Conservation (phyloP, 495 filamentous ascomycete species). For the Aspergillus steynii region DNA sequence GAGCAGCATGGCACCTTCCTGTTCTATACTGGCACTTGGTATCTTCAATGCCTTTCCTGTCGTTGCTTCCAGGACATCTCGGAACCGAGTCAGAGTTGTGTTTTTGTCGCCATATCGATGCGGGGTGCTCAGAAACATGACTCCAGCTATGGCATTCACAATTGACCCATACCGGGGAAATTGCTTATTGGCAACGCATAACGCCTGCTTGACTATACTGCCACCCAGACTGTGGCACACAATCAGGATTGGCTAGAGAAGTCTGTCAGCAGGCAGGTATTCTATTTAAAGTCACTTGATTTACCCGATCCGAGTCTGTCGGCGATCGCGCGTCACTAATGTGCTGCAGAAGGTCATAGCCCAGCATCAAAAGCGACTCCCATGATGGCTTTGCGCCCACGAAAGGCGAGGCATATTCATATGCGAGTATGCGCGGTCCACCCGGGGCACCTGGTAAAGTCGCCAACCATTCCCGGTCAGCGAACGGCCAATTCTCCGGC, state of each 20-base stretch:
- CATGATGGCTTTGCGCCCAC: slow-evolving; percentile 12
- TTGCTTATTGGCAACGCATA: slow-evolving; percentile 32
- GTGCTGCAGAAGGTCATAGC: slow-evolving; percentile 15
- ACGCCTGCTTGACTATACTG: slow-evolving; percentile 43
- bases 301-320: slow-evolving; percentile 10
- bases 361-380: slow-evolving; percentile 21
- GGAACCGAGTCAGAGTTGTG: slow-evolving; percentile 11
- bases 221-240: slow-evolving; percentile 48
- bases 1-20: slow-evolving; percentile 15
- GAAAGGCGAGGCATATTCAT: slow-evolving; percentile 19
- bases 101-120: slow-evolving; percentile 30
- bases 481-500: slow-evolving; percentile 16
- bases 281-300: background rate
- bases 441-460: slow-evolving; percentile 7
- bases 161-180: slow-evolving; percentile 18
- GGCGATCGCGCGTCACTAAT: slow-evolving; percentile 8
- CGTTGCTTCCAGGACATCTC: slow-evolving; percentile 17
- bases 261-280: background rate
- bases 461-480: slow-evolving; percentile 15
- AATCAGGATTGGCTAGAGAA: slow-evolving; percentile 7
- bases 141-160: slow-evolving; percentile 33
- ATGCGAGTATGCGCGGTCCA: slow-evolving; percentile 17
- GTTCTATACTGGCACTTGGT: slow-evolving; percentile 6
- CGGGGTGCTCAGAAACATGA: slow-evolving; percentile 28
- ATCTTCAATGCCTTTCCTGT: slow-evolving; percentile 15